phyloP scores from a whole-genome alignment of 2,329 filamentous ascomycete species.

The Cercospora nicotianae region DNA sequence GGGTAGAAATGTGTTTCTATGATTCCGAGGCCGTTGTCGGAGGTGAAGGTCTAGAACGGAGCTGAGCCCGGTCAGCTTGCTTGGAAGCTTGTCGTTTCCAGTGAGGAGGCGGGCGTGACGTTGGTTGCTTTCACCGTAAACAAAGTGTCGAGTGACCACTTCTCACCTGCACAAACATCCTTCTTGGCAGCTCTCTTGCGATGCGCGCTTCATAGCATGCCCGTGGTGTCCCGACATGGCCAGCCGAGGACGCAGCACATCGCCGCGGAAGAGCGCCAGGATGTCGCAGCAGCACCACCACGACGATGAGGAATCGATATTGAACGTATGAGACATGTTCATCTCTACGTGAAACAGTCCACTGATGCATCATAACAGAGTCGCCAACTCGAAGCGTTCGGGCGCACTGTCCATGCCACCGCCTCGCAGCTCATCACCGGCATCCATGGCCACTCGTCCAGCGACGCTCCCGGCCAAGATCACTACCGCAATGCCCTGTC shows the following conservation, averaged over 20 bases:
- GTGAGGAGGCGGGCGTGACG: slow-evolving; percentile 4
- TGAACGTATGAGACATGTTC: slow-evolving; percentile 20
- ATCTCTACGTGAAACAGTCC: neutral
- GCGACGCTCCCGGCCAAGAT: slow-evolving; percentile 43
- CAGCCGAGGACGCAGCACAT: slow-evolving; percentile 34
- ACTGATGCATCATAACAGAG: slow-evolving; percentile 54
- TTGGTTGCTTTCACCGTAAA: slow-evolving; percentile 3
- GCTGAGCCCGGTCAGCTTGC: neutral
- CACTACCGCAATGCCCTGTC: slow-evolving; percentile 87
- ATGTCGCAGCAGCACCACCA: slow-evolving; percentile 22
- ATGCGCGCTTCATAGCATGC: slow-evolving; percentile 21
- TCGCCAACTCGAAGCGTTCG: slow-evolving; percentile 86
- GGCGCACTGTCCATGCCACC: slow-evolving; percentile 91
- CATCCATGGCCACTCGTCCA: slow-evolving; percentile 46
- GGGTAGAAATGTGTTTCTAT: neutral
- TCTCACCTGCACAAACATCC: neutral
- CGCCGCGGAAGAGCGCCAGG: slow-evolving; percentile 29
- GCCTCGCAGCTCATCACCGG: slow-evolving; percentile 76
- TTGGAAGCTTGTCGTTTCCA: neutral
- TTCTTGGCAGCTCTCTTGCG: neutral
- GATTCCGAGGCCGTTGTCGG: neutral
- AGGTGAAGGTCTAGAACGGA: neutral
- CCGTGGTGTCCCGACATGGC: slow-evolving; percentile 24
- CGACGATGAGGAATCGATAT: slow-evolving; percentile 30
- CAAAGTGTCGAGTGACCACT: slow-evolving; percentile 13